These are phyloP conservation scores for Croton laevigatus DNA, from an alignment of 441 rosid genomes.

Conservation along the genomic window DNA sequence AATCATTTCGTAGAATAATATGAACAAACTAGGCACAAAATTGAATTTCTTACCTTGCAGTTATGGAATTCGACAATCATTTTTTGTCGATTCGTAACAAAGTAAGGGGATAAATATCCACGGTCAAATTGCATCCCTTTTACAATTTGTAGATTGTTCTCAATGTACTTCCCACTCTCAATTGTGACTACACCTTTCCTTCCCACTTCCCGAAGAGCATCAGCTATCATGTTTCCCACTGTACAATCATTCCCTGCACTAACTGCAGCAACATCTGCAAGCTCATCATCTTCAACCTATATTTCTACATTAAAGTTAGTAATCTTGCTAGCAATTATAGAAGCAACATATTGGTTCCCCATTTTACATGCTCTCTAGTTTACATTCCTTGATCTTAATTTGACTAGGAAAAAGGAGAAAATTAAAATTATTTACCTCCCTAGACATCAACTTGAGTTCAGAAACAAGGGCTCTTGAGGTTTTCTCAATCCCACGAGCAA, in stretches of 20 bases:
- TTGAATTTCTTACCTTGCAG: constrained; percentile 65
- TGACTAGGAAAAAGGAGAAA: constrained; percentile 3
- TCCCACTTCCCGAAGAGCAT: constrained; percentile 68
- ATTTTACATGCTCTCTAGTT: background rate
- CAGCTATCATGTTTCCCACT: constrained; percentile 71
- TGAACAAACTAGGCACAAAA: constrained; percentile 6
- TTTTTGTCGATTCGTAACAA: constrained; percentile 68
- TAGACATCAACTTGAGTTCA: constrained; percentile 78
- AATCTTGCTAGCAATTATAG: background rate
- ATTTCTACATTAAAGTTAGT: background rate
- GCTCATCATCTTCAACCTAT: constrained; percentile 77
- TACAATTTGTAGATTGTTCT: constrained; percentile 59
- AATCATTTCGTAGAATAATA: constrained; percentile 32
- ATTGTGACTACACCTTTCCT: constrained; percentile 69
- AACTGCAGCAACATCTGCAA: constrained; percentile 84
- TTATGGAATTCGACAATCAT: constrained; percentile 63
- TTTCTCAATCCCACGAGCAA: constrained; percentile 80
- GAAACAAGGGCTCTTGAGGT: constrained; percentile 70
- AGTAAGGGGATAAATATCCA: constrained; percentile 81
- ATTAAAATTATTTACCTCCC: constrained; percentile 48
- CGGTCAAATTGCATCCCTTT: constrained; percentile 94
- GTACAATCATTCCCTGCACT: constrained; percentile 77
- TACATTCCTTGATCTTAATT: background rate
- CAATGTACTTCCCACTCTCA: constrained; percentile 56
- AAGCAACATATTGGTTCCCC: background rate